Evolutionary conservation across 2,329 filamentous ascomycete species (phyloP), one percentile per base, ranked within the genome.

Genomic region (Aplosporella prunicola): DNA sequence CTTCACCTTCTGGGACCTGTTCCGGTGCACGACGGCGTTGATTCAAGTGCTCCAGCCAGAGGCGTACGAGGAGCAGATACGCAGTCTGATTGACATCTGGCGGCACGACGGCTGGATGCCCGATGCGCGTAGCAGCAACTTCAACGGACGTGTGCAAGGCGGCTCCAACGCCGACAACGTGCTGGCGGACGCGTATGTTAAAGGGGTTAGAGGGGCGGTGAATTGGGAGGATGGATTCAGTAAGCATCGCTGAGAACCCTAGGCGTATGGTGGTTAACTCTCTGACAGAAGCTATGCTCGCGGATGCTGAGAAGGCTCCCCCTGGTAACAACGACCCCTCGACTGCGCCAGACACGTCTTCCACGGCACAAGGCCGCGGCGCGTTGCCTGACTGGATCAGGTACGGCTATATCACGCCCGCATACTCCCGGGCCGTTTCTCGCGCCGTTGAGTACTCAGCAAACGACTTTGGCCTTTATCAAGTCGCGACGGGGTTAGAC

Each of bases 131-230:
- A 81, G 76, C 0, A 80, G 74, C 2, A 78, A 82, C 55, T 80
- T 66, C 60, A 84, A 82, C 44, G 80, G 80, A 8, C 72, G 74
- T 11, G 73, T 75, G 0, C 80, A 84, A 51, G 80, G 78, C 9
- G 80, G 80, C 6, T 79, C 72, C 9, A 83, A 83, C 48, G 72
- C 74, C 4, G 80, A 85, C 52, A 83, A 80, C 40, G 71, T 85
- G 4, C 69, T 85, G 11, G 80, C 80, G 2, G 80, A 85, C 49
- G 80, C 80, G 0, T 84, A 74, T 44, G 68, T 82, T 20, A 84
- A 84, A 52, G 77, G 78, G 0, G 69, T 83, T 3, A 63, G 69
- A 9, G 77, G 75, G 4, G 61, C 61, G 4, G 62, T 85, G 28
- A 63, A 83, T 55, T 85, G 80, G 80, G 58, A 52, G 14, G 55